Conservation (phyloP, 164 flowering plant genomes). For the Nymphaea thermarum region DNA sequence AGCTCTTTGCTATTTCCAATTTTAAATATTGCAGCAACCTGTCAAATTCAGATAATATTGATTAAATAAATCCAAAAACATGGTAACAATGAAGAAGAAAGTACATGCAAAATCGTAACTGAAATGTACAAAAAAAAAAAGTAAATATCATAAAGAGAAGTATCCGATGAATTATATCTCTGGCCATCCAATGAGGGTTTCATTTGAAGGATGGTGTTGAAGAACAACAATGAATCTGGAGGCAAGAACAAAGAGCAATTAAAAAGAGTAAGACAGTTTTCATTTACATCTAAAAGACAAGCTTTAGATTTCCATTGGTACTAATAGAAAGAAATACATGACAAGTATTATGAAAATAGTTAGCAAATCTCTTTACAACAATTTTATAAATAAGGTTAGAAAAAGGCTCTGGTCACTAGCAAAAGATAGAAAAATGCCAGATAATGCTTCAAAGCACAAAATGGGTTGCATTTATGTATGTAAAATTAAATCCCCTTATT, state of each 20-base stretch:
- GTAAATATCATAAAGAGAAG: neutral
- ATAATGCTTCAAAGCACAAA: no score
- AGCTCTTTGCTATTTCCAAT: constrained; percentile 91
- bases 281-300: no score
- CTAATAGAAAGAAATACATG: no score
- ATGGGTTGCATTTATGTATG: no score
- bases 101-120: neutral
- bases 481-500: no score
- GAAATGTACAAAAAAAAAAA: neutral
- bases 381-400: no score
- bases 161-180: constrained; percentile 34
- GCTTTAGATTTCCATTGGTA: no score
- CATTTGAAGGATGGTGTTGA: constrained; percentile 90
- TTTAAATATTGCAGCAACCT: constrained; percentile 98
- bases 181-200: constrained; percentile 99
- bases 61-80: neutral
- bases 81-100: neutral
- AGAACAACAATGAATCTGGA: constrained; percentile 46
- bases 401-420: no score
- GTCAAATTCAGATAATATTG: constrained; percentile 9
- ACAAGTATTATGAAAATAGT: no score
- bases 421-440: no score
- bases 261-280: neutral
- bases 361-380: no score
- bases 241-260: neutral